Base-by-base conservation (phyloP, 805 yeast species). In the Sugiyamaella smithiae region DNA sequence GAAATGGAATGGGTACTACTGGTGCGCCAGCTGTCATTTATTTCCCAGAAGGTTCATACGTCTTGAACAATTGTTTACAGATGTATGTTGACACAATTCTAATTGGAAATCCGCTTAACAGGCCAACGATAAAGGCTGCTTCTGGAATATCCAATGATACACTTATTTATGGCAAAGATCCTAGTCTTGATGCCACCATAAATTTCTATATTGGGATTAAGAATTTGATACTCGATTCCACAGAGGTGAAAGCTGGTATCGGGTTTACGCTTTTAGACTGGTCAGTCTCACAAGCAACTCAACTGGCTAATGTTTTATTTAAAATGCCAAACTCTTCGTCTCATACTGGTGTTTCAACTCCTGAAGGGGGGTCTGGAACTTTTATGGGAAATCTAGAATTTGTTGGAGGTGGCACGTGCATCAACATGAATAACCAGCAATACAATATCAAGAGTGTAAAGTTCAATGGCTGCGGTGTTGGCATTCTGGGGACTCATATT, bases 201-300 rank as follows among this genome's bases (percentile, higher is more conserved):
- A 45, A 45, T 24, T 45, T 45, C 28, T 45, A 37, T 25, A 45
- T 37, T 17, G 43, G 22, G 6, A 37, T 45, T 20, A 36, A 38
- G 37, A 45, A 45, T 24, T 22, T 45, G 8, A 37, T 38, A 5
- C 20, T 45, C 11, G 48, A 45, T 17, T 20, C 48, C 4, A 25
- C 43, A 11, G 20, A 9, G 4, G 48, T 45, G 12, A 17, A 25
- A 12, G 42, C n/a, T 7, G 28, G 16, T 4, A 25, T 17, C 3
- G 43, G 22, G 4, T 22, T 37, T 14, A 43, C 25, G 7, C 26
- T 37, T 3, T 31, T 45, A n/a, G 43, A 45, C 22, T 45, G 48
- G 48, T 38, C 48, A 14, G 48, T 45, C 26, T 37, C 48, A 9
- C 48, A 45, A 22, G 48, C 48, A 9, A 45, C 48, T 16, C 43